Percentiles rank a stretch among this genome's conserved stretches.
Evolutionary conservation across 768 basidiomycete genomes (phyloP).

Genomic region (Lactarius vividus): DNA sequence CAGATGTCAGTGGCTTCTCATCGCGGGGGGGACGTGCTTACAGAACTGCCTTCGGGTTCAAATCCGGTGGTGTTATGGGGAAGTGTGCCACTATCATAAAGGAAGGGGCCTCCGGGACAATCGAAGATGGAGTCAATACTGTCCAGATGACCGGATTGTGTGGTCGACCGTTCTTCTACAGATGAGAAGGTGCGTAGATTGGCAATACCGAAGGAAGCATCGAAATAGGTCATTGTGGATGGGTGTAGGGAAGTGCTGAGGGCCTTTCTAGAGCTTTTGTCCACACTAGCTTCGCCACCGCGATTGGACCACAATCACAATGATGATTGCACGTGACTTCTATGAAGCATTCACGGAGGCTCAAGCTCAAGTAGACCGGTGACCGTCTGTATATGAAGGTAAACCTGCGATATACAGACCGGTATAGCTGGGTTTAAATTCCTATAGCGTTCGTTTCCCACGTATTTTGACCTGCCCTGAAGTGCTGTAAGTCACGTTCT

Average conservation of each 20-base stretch:
- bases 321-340: too few species aligned
- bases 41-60: background rate
- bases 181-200: background rate
- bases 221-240: background rate
- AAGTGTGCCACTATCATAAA: background rate
- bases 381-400: too few species aligned
- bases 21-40: background rate
- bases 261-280: too few species aligned
- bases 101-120: background rate
- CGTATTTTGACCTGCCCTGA: too few species aligned
- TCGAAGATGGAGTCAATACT: background rate
- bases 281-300: too few species aligned
- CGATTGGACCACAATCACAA: too few species aligned
- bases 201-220: background rate
- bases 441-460: too few species aligned
- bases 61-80: background rate
- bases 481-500: too few species aligned
- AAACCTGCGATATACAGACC: too few species aligned
- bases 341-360: too few species aligned
- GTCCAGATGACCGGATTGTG: background rate
- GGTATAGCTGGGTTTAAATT: too few species aligned
- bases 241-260: background rate
- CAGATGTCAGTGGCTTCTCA: background rate
- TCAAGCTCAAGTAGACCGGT: too few species aligned
- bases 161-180: background rate